Percentiles rank a stretch among this genome's conserved stretches.
These are phyloP conservation scores for Saccharomycopsis oosterbeekiorum DNA, from an alignment of 805 yeast species.

Conservation along the genomic window DNA sequence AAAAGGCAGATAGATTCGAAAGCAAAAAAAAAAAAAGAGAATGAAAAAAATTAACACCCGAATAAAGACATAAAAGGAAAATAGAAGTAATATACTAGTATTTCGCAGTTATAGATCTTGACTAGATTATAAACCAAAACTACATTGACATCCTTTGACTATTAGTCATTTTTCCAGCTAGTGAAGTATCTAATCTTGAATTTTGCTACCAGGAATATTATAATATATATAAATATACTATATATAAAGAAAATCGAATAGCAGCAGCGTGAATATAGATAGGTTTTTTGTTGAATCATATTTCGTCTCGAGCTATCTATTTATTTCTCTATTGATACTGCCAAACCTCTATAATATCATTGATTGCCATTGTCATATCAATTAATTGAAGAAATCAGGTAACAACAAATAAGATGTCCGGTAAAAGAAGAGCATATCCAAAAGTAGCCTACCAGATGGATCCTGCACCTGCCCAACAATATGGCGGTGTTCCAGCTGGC, in stretches of 20 bases:
- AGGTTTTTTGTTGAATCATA: background rate
- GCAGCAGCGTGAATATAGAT: no score
- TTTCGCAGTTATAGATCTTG: background rate
- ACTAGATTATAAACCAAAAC: background rate
- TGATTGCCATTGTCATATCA: background rate
- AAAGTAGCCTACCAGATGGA: slow-evolving; percentile 21
- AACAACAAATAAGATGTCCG: slow-evolving; percentile 20
- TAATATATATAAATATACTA: no score
- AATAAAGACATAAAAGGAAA: background rate
- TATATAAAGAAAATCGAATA: no score
- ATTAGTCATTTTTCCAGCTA: background rate
- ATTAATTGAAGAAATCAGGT: background rate
- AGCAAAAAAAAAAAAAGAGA: background rate
- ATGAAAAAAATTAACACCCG: background rate
- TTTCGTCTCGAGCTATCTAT: background rate
- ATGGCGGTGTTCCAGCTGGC: slow-evolving; percentile 22
- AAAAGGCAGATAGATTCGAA: no score
- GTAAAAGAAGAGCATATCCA: slow-evolving; percentile 27
- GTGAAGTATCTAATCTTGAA: background rate
- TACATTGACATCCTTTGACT: background rate
- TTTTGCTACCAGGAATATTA: no score
- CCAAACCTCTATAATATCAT: no score
- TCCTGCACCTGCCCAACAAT: slow-evolving; percentile 32
- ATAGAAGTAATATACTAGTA: background rate
- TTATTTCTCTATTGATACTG: no score